Percentiles rank a stretch among this genome's conserved stretches.
These are phyloP conservation scores for Collybia sp. DNA, from an alignment of 768 basidiomycete species.

Conservation along the genomic window DNA sequence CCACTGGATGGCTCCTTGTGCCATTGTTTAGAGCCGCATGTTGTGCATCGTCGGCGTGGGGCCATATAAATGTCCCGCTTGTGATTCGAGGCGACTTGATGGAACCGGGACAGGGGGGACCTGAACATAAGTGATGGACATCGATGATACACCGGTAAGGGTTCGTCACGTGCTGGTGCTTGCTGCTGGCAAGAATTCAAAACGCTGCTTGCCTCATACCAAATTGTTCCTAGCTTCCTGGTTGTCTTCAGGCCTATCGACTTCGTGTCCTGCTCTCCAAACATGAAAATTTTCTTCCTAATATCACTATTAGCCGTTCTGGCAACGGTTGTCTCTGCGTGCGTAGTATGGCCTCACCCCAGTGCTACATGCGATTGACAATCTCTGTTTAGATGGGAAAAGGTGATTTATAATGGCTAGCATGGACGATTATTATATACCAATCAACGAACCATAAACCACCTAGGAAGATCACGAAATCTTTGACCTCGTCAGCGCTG, in stretches of 20 bases:
- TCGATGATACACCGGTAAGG: too few relatives aligned
- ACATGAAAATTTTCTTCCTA: conserved; percentile 50
- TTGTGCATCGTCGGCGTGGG: conserved; percentile 59
- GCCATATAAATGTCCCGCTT: conserved; percentile 36
- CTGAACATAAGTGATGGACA: too few relatives aligned
- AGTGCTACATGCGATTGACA: background rate
- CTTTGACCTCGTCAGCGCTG: conserved; percentile 83
- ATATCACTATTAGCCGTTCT: conserved; percentile 47
- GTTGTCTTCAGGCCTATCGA: background rate
- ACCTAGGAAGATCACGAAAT: conserved; percentile 93
- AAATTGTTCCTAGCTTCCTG: background rate
- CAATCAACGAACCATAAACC: background rate
- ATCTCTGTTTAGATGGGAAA: conserved; percentile 57
- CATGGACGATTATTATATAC: background rate
- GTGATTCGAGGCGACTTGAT: background rate
- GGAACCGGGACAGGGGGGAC: too few relatives aligned
- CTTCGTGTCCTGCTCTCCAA: conserved; percentile 9
- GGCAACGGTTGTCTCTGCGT: conserved; percentile 54
- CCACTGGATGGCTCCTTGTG: conserved; percentile 82
- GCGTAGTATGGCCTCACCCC: conserved; percentile 32
- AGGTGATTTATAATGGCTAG: conserved; percentile 34
- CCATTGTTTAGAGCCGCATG: conserved; percentile 86
- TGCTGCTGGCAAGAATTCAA: too few relatives aligned
- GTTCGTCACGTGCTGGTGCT: too few relatives aligned
- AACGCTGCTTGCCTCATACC: background rate